These are phyloP conservation scores for Flaveria floridana DNA, from an alignment of 140 eudicot genomes.

Conservation along the genomic window DNA sequence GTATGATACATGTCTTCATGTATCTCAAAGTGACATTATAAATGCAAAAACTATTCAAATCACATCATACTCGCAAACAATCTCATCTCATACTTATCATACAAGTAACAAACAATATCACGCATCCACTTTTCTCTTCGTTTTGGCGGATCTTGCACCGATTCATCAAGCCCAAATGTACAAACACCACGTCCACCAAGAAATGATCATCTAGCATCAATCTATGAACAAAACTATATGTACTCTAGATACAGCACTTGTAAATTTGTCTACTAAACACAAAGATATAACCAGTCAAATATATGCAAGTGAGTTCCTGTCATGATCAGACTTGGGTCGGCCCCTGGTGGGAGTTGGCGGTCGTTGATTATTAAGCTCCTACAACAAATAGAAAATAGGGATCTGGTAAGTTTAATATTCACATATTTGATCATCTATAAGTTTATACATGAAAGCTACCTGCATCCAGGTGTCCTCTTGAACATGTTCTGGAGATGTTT, in stretches of 20 bases:
- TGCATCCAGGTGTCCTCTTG: constrained; percentile 85
- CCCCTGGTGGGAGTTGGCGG: constrained; percentile 98
- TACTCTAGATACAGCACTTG: not conserved
- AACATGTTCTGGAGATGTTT: constrained; percentile 73
- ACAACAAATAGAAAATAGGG: constrained; percentile 20
- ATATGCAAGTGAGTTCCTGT: constrained; percentile 81
- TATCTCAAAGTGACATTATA: not conserved
- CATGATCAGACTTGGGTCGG: constrained; percentile 74
- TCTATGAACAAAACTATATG: constrained; percentile 17
- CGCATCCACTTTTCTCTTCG: not conserved
- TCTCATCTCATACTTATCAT: constrained; percentile 1
- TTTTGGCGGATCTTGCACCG: not conserved
- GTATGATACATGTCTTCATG: not conserved
- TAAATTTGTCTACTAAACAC: too few species aligned
- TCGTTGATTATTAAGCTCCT: constrained; percentile 96
- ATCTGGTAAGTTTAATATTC: not conserved
- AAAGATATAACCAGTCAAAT: constrained; percentile 36
- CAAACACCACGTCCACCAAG: not conserved
- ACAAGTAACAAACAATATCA: not conserved
- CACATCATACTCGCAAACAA: constrained; percentile 13
- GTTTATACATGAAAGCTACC: constrained; percentile 34
- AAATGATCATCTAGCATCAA: constrained; percentile 12
- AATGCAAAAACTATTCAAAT: not conserved
- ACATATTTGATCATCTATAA: constrained; percentile 8
- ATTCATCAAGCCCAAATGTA: constrained; percentile 22